These are phyloP conservation scores for Avena sativa DNA, from an alignment of 176 grass and related monocot species.

Conservation along the genomic window DNA sequence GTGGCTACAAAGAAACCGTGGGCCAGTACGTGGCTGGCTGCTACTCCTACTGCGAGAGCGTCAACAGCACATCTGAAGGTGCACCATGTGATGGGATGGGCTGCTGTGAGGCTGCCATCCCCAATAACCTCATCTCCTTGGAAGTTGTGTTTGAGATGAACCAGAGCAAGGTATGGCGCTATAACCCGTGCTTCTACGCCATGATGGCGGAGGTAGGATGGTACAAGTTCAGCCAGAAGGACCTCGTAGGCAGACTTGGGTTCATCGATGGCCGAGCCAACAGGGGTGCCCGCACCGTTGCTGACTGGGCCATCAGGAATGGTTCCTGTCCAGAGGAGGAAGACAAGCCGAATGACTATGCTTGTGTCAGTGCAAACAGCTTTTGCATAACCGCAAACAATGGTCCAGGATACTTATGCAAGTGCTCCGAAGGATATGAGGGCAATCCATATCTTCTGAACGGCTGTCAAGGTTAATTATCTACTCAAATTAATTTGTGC, in stretches of 20 bases:
- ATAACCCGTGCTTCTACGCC: slow-evolving; percentile 29
- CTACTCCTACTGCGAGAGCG: neutral
- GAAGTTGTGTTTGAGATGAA: neutral
- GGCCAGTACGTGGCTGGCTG: neutral
- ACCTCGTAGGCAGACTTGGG: neutral
- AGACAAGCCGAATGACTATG: neutral
- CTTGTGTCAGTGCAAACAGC: slow-evolving; percentile 14
- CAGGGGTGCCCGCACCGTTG: neutral
- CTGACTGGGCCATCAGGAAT: slow-evolving; percentile 18
- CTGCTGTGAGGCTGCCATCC: slow-evolving; percentile 24
- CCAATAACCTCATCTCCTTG: slow-evolving; percentile 6
- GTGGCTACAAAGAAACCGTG: neutral
- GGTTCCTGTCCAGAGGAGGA: neutral
- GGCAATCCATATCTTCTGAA: neutral
- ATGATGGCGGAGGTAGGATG: neutral
- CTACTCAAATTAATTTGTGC: neutral
- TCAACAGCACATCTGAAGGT: neutral
- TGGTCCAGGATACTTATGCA: slow-evolving; percentile 32
- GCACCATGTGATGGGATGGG: slow-evolving; percentile 19
- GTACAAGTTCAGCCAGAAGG: slow-evolving; percentile 22
- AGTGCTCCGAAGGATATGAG: slow-evolving; percentile 21
- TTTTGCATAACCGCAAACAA: neutral
- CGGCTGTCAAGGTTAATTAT: slow-evolving; percentile 12
- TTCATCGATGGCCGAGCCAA: neutral
- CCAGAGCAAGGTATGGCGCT: neutral